Evolutionary conservation across 768 basidiomycete species (phyloP), one percentile per base, ranked within the genome.

Genomic region (Epithele typhae): DNA sequence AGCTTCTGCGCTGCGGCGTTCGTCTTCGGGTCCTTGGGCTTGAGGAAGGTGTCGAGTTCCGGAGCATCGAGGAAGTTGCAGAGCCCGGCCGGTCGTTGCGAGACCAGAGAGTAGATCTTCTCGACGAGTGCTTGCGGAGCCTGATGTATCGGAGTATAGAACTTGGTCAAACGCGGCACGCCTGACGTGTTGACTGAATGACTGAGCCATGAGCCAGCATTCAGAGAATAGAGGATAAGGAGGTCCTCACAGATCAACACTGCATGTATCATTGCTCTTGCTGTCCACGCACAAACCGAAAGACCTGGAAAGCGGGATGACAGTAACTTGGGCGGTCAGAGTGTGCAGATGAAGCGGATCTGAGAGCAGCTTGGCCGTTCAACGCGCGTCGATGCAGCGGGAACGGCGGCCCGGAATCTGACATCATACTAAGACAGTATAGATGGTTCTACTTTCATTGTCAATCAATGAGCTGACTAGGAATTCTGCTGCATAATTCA

Each of bases 21-120:
- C 17, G 25, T n/a, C 23, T 27, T 27, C 19, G n/a, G 3, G 4
- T n/a, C 23, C 45, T 65, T 61, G 37, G 64, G 68, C 3, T 81
- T 83, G 35, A 90, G 74, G 56, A 85, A 83, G 11, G 78, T 77
- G 62, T 89, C 87, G 24, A 90, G 76, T 59, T 90, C 88, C 5
- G 90, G 89, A 10, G 87, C 94, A 60, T 98, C 96, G 24, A 98
- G 81, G 64, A 98, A 99, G 68, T 97, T 98, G 69, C 96, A 99
- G 8, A 96, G 73, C 1, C 82, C 81, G 3, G 81, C 71, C 11
- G 91, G 87, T 9, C 96, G 84, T 33, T 83, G 73, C 41, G 82
- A 84, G 40, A 99, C 80, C 42, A 97, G 80, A 15, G 84, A 81
- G 68, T 90, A 97, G 64, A 98, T 97, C 73, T 87, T 87, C 55